A percentile compares a stretch with the other conserved stretches of the same genome.
phyloP scores from a whole-genome alignment of 306 rosid genomes.

The Luffa aegyptiaca region DNA sequence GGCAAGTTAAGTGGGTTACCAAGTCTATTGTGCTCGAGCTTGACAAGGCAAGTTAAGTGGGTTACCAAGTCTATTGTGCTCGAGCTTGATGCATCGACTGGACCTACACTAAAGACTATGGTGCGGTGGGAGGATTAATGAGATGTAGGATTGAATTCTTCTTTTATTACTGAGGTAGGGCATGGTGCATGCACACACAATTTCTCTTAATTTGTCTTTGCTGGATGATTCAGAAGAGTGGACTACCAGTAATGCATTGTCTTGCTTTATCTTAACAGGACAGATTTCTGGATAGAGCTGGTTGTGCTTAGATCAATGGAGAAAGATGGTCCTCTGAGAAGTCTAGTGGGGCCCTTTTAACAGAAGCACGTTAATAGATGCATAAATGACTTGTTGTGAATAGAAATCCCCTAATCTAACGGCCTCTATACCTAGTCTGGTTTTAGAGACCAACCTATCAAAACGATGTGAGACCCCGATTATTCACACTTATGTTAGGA shows the following conservation, averaged over 20 bases:
- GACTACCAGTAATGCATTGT: neutral
- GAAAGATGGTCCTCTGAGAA: neutral
- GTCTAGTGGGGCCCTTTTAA: neutral
- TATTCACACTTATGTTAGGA: too few species aligned
- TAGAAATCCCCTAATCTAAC: neutral
- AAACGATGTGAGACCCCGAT: neutral
- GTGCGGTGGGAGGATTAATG: neutral
- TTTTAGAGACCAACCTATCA: neutral
- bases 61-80: neutral
- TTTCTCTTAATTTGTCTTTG: neutral
- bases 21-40: neutral
- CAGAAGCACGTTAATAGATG: neutral
- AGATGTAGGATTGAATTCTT: neutral
- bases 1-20: neutral
- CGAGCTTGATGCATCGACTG: neutral
- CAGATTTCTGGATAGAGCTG: neutral
- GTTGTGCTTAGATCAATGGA: neutral
- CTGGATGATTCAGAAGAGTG: neutral
- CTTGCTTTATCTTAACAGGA: neutral
- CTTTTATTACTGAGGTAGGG: neutral
- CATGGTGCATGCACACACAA: neutral
- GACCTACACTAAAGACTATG: neutral
- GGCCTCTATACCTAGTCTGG: neutral
- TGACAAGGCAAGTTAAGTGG: too few species aligned
- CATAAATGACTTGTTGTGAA: neutral